A percentile compares a stretch with the other conserved stretches of the same genome.
Evolutionary conservation across 305 asterid genomes (phyloP).

Genomic region (Fraxinus xanthoxyloides): DNA sequence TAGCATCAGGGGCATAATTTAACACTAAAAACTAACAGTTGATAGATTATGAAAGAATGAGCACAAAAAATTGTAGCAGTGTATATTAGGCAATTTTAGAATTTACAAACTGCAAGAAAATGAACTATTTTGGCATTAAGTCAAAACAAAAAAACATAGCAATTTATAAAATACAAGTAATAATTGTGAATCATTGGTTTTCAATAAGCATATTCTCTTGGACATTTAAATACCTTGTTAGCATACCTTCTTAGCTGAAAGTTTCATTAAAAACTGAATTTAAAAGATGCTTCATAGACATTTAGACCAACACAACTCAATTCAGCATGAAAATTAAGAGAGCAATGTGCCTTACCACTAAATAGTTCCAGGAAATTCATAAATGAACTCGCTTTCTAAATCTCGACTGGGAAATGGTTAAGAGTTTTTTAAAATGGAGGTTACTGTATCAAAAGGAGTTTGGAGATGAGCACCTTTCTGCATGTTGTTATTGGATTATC

Average conservation of each 20-base stretch:
- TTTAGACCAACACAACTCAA: not conserved
- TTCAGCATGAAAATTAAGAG: not conserved
- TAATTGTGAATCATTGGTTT: not conserved
- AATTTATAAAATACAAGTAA: not conserved
- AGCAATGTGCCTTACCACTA: not conserved
- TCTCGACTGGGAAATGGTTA: not conserved
- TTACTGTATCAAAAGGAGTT: not conserved
- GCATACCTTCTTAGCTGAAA: not conserved
- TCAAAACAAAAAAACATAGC: not conserved
- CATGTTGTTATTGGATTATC: slow-evolving; percentile 81
- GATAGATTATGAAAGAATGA: not conserved
- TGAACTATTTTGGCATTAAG: not conserved
- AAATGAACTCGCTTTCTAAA: not conserved
- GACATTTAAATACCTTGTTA: not conserved
- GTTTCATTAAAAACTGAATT: not conserved
- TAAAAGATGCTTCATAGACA: not conserved
- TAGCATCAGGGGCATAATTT: not conserved
- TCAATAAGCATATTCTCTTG: not conserved
- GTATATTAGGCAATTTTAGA: not conserved
- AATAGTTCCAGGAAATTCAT: not conserved
- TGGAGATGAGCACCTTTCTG: slow-evolving; percentile 52
- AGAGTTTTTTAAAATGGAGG: not conserved
- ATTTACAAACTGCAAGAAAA: not conserved
- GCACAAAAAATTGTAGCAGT: not conserved
- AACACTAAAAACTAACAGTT: not conserved